Conservation (phyloP, 73 alveolate species). For the Paramecium caudatum region DNA sequence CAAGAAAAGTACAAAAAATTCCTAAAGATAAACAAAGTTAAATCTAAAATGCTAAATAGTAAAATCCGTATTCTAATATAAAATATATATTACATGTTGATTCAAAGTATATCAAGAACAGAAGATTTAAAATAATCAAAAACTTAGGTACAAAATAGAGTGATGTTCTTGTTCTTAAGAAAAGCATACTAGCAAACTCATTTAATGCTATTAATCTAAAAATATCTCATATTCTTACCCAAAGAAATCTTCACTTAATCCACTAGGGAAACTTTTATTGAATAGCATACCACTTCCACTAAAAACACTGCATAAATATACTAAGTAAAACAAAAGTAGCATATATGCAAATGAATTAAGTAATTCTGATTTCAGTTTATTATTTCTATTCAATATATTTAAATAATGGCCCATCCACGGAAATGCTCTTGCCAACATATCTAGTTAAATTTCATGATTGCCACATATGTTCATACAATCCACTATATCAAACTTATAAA, state of each 20-base stretch:
- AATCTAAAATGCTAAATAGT: neutral
- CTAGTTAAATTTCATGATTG: constrained; percentile 46
- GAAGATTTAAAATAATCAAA: neutral
- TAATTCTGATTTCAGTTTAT: constrained; percentile 1
- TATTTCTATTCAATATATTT: constrained; percentile 56
- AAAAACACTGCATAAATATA: constrained; percentile 55
- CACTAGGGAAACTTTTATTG: constrained; percentile 63
- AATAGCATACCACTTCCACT: constrained; percentile 39
- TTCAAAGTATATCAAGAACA: constrained; percentile 34
- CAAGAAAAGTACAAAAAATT: neutral
- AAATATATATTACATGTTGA: too few species aligned
- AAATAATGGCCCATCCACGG: constrained; percentile 72
- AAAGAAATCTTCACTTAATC: constrained; percentile 73
- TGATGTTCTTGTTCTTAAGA: constrained; percentile 73
- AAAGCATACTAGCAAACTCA: constrained; percentile 65
- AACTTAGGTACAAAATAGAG: constrained; percentile 62
- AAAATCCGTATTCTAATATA: constrained; percentile 70
- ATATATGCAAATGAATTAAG: constrained; percentile 47
- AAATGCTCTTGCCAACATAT: constrained; percentile 38
- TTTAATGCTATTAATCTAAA: constrained; percentile 55
- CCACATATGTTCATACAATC: constrained; percentile 53
- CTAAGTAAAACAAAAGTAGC: constrained; percentile 71
- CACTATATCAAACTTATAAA: neutral
- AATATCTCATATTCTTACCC: neutral
- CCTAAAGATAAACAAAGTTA: neutral